Base-by-base conservation (phyloP, 2,329 filamentous ascomycete genomes). In the Sclerotinia subarctica region DNA sequence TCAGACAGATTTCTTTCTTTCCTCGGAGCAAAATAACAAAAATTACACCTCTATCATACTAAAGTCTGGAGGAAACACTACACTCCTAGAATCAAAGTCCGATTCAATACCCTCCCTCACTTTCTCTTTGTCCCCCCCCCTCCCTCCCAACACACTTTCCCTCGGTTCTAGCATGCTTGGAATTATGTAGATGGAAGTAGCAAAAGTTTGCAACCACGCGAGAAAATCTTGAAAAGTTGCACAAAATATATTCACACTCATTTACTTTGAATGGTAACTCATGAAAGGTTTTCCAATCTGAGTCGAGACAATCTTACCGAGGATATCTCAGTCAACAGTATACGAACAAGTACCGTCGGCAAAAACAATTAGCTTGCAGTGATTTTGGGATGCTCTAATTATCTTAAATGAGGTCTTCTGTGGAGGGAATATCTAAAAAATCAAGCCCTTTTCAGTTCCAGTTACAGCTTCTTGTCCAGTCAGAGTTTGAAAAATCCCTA, bases 181-280 rank as follows among this genome's bases (percentile, higher is more conserved):
- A 49, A 38, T 29, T 10, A 38, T 26, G 21, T 26, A 4, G 7
- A 21, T 51, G 21, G 11, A 21, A 32, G 46, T 38, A 51, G 46
- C 57, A 49, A 60, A 60, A 49, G 44, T 35, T 60, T 60, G 44
- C 44, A 60, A 47, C 29, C 32, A 51, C 29, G 7, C 29, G 21
- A 24, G 7, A 10, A 10, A 51, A 62, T 62, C 26, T 29, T 35
- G 35, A 11, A 35, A 17, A 35, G 29, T 49, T 17, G 24, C 35
- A 24, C 21, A n/a, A 6, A 19, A 24, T 17, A 3, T 42, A 42
- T 17, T 6, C 5, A 17, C 21, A 3, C 1, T 6, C 21, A 35
- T 17, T 51, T n/a, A 51, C 32, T 26, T 38, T 5, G 13, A 15
- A 19, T n/a, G 29, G 17, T 10, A 19, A 63, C n/a, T 26, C 15